Conservation (phyloP, 2,329 filamentous ascomycete genomes). For the Microdochium paspali region DNA sequence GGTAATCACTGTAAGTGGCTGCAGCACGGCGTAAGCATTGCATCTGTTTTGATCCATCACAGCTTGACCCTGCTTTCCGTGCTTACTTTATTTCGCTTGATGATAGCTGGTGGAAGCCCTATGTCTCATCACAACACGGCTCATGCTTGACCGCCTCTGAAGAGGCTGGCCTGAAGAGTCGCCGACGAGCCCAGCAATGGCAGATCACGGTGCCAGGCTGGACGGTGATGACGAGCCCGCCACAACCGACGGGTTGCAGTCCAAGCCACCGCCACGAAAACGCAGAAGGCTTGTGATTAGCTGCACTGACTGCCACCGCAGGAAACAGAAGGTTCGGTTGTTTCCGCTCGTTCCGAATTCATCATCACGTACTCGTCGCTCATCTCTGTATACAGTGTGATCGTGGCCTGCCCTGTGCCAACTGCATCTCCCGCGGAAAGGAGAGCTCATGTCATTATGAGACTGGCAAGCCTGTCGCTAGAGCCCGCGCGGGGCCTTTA, state of each 20-base stretch:
- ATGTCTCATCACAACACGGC: too few species aligned
- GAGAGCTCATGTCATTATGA: constrained; percentile 48
- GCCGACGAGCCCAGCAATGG: constrained; percentile 1
- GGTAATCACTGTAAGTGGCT: neutral
- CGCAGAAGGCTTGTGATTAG: constrained; percentile 52
- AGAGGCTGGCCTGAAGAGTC: too few species aligned
- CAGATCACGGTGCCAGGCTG: neutral
- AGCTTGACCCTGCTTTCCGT: too few species aligned
- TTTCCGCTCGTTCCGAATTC: neutral
- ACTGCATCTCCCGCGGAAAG: constrained; percentile 49
- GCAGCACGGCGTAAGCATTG: too few species aligned
- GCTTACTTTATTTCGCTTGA: too few species aligned
- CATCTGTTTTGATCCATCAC: too few species aligned
- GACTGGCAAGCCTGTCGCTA: constrained; percentile 33
- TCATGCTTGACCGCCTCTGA: too few species aligned
- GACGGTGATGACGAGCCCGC: neutral
- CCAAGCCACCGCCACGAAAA: constrained; percentile 38
- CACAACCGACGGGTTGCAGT: neutral
- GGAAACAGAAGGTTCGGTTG: constrained; percentile 46
- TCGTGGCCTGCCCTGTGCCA: constrained; percentile 47
- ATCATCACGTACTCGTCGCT: constrained; percentile 3
- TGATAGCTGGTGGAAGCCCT: too few species aligned
- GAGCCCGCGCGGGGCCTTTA: constrained; percentile 20
- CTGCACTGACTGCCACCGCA: constrained; percentile 54
- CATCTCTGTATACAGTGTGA: constrained; percentile 38